Conservation (phyloP, 148 eudicot genomes). For the Chenopodium formosanum region DNA sequence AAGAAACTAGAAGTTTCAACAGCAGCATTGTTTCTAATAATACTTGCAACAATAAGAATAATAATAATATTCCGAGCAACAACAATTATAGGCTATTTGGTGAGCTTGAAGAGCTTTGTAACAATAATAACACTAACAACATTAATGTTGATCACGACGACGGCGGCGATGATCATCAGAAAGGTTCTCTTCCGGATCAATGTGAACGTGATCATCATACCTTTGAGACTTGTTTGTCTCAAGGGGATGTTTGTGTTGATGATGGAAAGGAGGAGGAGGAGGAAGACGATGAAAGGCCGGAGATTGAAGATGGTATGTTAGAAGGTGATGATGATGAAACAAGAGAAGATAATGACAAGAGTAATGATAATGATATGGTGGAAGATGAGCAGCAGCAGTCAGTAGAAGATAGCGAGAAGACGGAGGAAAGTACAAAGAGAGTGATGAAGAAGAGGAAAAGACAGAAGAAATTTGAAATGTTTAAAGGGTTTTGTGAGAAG, state of each 20-base stretch:
- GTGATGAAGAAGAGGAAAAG: slow-evolving; percentile 46
- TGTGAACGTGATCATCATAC: background rate
- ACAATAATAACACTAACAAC: slow-evolving; percentile 13
- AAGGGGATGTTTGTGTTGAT: background rate
- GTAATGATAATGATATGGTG: background rate
- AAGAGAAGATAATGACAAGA: slow-evolving; percentile 2
- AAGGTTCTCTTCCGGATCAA: background rate
- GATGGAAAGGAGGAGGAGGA: background rate
- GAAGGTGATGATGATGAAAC: slow-evolving; percentile 5
- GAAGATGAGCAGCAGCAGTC: slow-evolving; percentile 9
- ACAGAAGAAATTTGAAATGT: slow-evolving; percentile 52
- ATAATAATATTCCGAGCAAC: background rate
- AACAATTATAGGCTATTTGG: slow-evolving; percentile 56
- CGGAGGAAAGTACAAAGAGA: slow-evolving; percentile 28
- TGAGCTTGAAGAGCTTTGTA: slow-evolving; percentile 70
- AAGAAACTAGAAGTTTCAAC: slow-evolving; percentile 60
- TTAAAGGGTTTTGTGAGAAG: slow-evolving; percentile 66
- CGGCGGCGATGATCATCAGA: background rate
- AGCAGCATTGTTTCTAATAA: slow-evolving; percentile 22
- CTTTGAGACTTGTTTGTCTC: slow-evolving; percentile 11
- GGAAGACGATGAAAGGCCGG: slow-evolving; percentile 20
- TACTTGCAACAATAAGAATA: slow-evolving; percentile 15
- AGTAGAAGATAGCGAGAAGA: slow-evolving; percentile 29
- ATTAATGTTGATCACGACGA: slow-evolving; percentile 17
- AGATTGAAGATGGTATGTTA: slow-evolving; percentile 24